Evolutionary conservation across 306 rosid genomes (phyloP).

Genomic region (Acacia crassicarpa): DNA sequence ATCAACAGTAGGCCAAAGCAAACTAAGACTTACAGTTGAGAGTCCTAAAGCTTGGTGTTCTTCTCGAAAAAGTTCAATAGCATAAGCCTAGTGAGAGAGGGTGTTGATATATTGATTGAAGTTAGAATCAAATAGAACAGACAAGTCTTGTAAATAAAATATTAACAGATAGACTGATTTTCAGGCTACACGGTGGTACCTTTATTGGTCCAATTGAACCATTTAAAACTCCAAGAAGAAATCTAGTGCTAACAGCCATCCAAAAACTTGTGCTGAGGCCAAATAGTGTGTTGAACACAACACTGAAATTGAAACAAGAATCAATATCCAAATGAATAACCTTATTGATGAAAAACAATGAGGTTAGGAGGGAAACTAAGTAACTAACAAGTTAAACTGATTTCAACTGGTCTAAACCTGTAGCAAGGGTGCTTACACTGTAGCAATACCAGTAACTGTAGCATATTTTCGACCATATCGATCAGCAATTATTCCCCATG

Average conservation of each 20-base stretch:
- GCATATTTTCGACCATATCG: background rate
- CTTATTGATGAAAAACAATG: background rate
- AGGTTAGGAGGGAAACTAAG: background rate
- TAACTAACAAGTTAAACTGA: background rate
- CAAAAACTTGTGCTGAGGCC: conserved; percentile 85
- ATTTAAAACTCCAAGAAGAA: conserved; percentile 40
- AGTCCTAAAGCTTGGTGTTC: conserved; percentile 80
- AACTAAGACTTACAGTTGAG: conserved; percentile 61
- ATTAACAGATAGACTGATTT: no score
- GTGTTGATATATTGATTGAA: no score
- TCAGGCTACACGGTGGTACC: conserved; percentile 40
- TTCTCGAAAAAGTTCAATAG: conserved; percentile 61
- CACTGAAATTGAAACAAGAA: conserved; percentile 44
- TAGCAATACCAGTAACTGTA: conserved; percentile 15
- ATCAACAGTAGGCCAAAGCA: background rate
- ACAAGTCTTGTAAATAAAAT: background rate
- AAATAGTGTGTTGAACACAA: conserved; percentile 76
- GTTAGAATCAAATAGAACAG: background rate
- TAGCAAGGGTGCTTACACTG: conserved; percentile 48
- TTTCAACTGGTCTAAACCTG: background rate
- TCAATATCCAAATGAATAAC: background rate
- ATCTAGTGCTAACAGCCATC: conserved; percentile 66
- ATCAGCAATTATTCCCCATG: background rate
- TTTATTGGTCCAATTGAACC: conserved; percentile 87
- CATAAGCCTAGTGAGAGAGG: conserved; percentile 90